These are phyloP conservation scores for Agrocybe pediades DNA, from an alignment of 768 basidiomycete species.

Conservation along the genomic window DNA sequence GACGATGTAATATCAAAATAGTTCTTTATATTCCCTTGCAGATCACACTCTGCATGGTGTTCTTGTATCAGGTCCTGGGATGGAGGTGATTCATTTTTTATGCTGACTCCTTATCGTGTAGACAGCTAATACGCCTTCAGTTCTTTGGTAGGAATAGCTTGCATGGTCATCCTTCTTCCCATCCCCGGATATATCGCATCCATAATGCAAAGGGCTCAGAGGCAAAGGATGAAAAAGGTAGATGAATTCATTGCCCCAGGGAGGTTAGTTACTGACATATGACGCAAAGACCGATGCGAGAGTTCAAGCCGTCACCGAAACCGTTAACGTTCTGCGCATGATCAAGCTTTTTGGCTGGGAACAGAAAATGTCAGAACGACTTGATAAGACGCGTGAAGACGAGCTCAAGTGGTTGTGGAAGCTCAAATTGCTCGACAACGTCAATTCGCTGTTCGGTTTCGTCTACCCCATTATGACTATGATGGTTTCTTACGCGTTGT, in stretches of 20 bases:
- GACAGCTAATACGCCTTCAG: too few relatives aligned
- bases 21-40: conserved; percentile 37
- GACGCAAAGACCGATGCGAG: conserved; percentile 49
- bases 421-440: conserved; percentile 13
- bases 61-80: conserved; percentile 46
- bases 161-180: not conserved
- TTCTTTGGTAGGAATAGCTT: not conserved
- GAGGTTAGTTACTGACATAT: too few relatives aligned
- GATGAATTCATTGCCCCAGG: too few relatives aligned
- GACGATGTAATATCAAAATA: not conserved
- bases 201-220: conserved; percentile 44
- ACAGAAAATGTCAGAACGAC: conserved; percentile 52
- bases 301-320: conserved; percentile 63
- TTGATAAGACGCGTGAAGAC: conserved; percentile 58
- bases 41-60: conserved; percentile 37
- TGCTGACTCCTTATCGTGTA: too few relatives aligned
- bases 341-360: conserved; percentile 76
- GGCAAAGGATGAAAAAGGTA: conserved; percentile 41
- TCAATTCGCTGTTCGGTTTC: conserved; percentile 2
- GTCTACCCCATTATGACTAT: conserved; percentile 57
- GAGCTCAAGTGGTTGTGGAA: conserved; percentile 46
- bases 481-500: conserved; percentile 64
- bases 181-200: not conserved
- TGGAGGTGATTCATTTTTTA: conserved; percentile 38
- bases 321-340: conserved; percentile 60